Conservation (phyloP, 1,284 basidiomycete species). For the Peniophora sp. region DNA sequence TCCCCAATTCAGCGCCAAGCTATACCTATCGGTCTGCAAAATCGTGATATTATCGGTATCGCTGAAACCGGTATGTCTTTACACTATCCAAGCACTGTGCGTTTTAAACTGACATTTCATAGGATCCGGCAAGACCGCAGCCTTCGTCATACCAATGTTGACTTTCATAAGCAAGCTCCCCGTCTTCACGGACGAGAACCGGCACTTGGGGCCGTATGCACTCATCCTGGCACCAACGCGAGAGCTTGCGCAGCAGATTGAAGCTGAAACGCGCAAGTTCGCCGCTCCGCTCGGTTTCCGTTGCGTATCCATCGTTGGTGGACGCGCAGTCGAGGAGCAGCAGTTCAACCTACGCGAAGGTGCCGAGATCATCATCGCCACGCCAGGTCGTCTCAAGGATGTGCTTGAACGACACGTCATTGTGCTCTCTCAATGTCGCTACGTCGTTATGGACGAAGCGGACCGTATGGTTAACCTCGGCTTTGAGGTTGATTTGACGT, state of each 20-base stretch:
- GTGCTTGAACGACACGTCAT: slow-evolving; percentile 94
- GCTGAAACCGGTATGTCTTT: slow-evolving; percentile 80
- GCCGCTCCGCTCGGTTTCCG: slow-evolving; percentile 81
- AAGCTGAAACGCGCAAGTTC: slow-evolving; percentile 88
- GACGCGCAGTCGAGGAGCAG: slow-evolving; percentile 94
- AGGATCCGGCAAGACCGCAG: slow-evolving; percentile 99
- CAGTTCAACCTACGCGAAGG: slow-evolving; percentile 93
- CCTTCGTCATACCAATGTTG: slow-evolving; percentile 97
- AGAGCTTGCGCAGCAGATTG: slow-evolving; percentile 97
- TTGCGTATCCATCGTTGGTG: slow-evolving; percentile 97
- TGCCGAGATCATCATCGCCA: slow-evolving; percentile 97
- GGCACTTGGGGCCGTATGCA: slow-evolving; percentile 89
- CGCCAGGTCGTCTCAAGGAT: slow-evolving; percentile 95
- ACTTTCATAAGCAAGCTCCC: slow-evolving; percentile 87
- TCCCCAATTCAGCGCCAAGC: slow-evolving; percentile 97
- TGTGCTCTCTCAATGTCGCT: slow-evolving; percentile 93
- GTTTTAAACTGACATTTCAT: slow-evolving; percentile 7
- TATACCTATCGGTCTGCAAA: slow-evolving; percentile 94
- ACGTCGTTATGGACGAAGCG: slow-evolving; percentile 99
- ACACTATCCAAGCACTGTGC: not conserved
- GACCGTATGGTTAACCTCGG: slow-evolving; percentile 98
- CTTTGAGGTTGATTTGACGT: slow-evolving; percentile 91
- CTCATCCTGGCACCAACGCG: slow-evolving; percentile 94
- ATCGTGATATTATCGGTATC: slow-evolving; percentile 95
- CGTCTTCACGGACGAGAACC: slow-evolving; percentile 82